A percentile compares a stretch with the other conserved stretches of the same genome.
Evolutionary conservation across 1,284 basidiomycete genomes (phyloP).

Genomic region (Ustilago cynodontis): DNA sequence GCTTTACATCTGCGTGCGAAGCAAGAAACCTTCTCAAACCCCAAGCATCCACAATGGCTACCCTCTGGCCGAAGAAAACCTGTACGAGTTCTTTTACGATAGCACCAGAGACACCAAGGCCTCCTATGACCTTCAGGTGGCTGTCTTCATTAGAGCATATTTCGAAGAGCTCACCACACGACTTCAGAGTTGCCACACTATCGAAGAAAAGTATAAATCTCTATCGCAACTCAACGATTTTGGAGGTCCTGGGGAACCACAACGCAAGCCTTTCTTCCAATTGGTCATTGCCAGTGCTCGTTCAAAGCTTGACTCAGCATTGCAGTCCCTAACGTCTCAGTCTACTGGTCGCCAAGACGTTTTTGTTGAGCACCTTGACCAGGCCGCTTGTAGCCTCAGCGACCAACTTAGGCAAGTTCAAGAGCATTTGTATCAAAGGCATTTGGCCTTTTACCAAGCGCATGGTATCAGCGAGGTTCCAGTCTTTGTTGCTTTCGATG

Average conservation of each 20-base stretch:
- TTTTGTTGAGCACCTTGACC: not conserved
- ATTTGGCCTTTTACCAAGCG: not conserved
- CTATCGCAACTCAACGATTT: slow-evolving; percentile 1
- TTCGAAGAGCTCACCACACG: not conserved
- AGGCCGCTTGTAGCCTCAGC: not conserved
- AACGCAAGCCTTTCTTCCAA: not conserved
- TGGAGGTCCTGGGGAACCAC: not conserved
- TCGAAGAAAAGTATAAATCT: not conserved
- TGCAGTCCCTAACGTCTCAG: not conserved
- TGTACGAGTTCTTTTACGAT: slow-evolving; percentile 5
- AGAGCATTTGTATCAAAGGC: not conserved
- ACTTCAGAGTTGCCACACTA: not conserved
- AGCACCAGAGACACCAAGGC: not conserved
- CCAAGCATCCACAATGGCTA: not conserved
- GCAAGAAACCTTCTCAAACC: not conserved
- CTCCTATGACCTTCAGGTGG: slow-evolving; percentile 12
- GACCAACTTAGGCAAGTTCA: not conserved
- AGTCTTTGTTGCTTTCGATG: slow-evolving; percentile 25
- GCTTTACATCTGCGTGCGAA: slow-evolving; percentile 29
- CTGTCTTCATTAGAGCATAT: not conserved
- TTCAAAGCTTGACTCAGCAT: not conserved
- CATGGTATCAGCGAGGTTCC: not conserved
- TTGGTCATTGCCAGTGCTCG: not conserved
- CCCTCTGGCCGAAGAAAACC: slow-evolving; percentile 9
- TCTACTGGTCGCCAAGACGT: not conserved